Evolutionary conservation across 305 asterid species (phyloP), one percentile per base, ranked within the genome.

Genomic region (Fraxinus dipetala): DNA sequence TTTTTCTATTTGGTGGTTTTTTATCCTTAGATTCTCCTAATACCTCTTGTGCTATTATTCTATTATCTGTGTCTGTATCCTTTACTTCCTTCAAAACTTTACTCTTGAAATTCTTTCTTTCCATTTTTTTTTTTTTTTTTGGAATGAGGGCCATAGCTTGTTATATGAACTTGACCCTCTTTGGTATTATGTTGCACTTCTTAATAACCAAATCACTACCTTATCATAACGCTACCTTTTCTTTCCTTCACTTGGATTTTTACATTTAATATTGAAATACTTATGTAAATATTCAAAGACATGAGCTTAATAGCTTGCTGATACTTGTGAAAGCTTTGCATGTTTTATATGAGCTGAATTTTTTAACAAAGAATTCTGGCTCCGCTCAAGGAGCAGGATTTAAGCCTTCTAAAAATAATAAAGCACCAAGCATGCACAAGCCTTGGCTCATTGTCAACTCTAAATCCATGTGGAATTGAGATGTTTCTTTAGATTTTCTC

Each of bases 401-500:
- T 8, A 22, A 34, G 59, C 76, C 77, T 81, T 77, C 79, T 70
- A 43, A 35, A 48, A 8, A 28, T 6, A 61, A 76, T 51, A 48
- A 40, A 6, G 35, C 61, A 40, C 82, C 69, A 36, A 6, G 34
- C 28, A 22, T 85, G 72, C 81, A 76, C 59, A 83, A 72, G 34
- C 73, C 63, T 48, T 31, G 83, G 72, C 67, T 59, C 10, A 81
- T 43, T 77, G 65, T 35, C 76, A 54, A 81, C 65, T 79, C 2
- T 38, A 61, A 36, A 30, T 79, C 28, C 69, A 20, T 28, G 77
- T 76, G 81, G 78, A 80, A 30, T 83, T 81, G 63, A 14, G 56
- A 79, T 43, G 20, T 43, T 30, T 22, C 79, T 79, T 69, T 72
- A 81, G 83, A 40, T 76, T 38, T 78, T 79, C 48, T 69, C 48